These are phyloP conservation scores for Trichophyton mentagrophytes DNA, from an alignment of 2,329 filamentous ascomycete genomes.

Conservation along the genomic window DNA sequence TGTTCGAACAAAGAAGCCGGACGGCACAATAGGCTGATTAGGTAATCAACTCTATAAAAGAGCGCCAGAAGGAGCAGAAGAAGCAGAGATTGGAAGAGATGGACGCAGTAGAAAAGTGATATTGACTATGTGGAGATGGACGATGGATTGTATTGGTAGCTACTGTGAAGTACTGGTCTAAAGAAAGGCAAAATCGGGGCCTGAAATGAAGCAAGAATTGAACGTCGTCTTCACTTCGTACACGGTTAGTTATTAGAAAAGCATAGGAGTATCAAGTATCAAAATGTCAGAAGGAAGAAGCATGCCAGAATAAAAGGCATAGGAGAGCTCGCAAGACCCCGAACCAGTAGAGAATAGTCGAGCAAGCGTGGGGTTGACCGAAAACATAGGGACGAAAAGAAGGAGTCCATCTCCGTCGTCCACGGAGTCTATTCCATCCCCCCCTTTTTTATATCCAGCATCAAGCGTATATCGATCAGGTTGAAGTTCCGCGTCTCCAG, in stretches of 20 bases:
- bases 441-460: too few relatives aligned
- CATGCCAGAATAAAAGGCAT: not conserved
- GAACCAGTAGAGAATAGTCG: not conserved
- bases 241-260: not conserved
- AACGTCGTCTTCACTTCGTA: not conserved
- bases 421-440: too few relatives aligned
- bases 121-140: not conserved
- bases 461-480: not conserved
- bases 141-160: not conserved
- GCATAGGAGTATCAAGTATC: not conserved
- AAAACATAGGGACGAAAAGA: not conserved
- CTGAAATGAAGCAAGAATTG: not conserved
- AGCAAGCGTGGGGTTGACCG: not conserved
- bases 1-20: not conserved
- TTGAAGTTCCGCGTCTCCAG: conserved; percentile 43
- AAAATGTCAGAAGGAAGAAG: not conserved
- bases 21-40: not conserved
- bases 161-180: not conserved
- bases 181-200: not conserved
- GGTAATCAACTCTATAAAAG: not conserved
- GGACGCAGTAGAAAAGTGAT: not conserved
- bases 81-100: too few relatives aligned
- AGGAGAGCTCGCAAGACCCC: not conserved
- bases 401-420: not conserved
- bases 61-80: not conserved